phyloP scores from a whole-genome alignment of 345 rosid genomes.

The Carallia pectinifolia region DNA sequence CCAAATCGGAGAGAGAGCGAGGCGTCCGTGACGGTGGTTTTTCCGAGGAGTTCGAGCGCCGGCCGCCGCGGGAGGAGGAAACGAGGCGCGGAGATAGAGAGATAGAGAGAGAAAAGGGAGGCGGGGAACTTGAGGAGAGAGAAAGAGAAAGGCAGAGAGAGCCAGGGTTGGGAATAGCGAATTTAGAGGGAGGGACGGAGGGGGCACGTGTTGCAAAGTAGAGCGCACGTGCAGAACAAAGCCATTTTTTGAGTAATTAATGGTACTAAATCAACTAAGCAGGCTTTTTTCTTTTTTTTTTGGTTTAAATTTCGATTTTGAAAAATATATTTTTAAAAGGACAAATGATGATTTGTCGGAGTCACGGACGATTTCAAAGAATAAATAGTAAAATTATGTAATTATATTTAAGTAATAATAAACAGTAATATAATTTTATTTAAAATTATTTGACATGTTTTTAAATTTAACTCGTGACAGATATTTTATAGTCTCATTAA shows the following conservation, averaged over 20 bases:
- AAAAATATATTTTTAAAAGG: no score
- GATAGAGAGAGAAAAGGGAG: constrained; percentile 3
- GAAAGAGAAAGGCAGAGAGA: not conserved
- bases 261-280: not conserved
- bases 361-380: no score
- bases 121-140: not conserved
- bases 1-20: not conserved
- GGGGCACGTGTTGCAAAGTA: not conserved
- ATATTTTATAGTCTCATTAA: no score
- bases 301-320: no score
- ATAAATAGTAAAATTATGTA: no score
- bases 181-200: not conserved
- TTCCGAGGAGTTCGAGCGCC: not conserved
- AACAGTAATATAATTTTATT: no score
- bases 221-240: constrained; percentile 8
- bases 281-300: not conserved
- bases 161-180: constrained; percentile 16
- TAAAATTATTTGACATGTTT: no score
- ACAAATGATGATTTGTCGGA: no score
- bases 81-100: constrained; percentile 2
- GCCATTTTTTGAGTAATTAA: not conserved
- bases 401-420: no score
- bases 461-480: no score
- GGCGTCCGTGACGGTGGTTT: not conserved
- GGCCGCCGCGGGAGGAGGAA: not conserved